These are phyloP conservation scores for Fragilaria radians DNA, from an alignment of 108 stramenopile genomes.

Conservation along the genomic window DNA sequence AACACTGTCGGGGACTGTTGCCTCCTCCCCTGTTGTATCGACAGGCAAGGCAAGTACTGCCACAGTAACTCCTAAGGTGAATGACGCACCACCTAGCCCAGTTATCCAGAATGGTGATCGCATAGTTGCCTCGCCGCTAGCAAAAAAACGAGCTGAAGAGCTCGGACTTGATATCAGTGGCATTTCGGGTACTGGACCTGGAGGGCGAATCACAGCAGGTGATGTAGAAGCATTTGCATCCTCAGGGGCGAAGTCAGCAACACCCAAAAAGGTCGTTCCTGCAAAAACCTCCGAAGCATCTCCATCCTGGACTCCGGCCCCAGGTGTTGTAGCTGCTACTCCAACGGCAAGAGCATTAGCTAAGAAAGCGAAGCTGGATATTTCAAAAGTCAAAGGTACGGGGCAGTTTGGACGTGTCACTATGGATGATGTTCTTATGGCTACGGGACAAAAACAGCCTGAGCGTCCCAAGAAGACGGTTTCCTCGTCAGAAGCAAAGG, in stretches of 20 bases:
- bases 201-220: constrained; percentile 77
- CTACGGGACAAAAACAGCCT: constrained; percentile 84
- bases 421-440: constrained; percentile 83
- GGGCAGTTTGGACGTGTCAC: constrained; percentile 95
- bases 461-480: constrained; percentile 48
- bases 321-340: constrained; percentile 78
- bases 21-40: constrained; percentile 37
- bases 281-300: constrained; percentile 58
- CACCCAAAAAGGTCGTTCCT: constrained; percentile 43
- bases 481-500: constrained; percentile 35
- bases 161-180: constrained; percentile 78
- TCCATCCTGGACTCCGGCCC: constrained; percentile 75
- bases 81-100: constrained; percentile 35
- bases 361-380: constrained; percentile 85
- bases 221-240: constrained; percentile 42
- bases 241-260: constrained; percentile 41
- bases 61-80: constrained; percentile 39
- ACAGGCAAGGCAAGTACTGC: constrained; percentile 48
- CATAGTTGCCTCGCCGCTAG: constrained; percentile 91
- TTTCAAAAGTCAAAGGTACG: constrained; percentile 75
- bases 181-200: constrained; percentile 90
- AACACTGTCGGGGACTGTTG: constrained; percentile 43
- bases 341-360: constrained; percentile 65
- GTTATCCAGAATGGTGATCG: constrained; percentile 68
- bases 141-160: constrained; percentile 85